phyloP scores from a whole-genome alignment of 768 basidiomycete species.

The Pulveroboletus frians region DNA sequence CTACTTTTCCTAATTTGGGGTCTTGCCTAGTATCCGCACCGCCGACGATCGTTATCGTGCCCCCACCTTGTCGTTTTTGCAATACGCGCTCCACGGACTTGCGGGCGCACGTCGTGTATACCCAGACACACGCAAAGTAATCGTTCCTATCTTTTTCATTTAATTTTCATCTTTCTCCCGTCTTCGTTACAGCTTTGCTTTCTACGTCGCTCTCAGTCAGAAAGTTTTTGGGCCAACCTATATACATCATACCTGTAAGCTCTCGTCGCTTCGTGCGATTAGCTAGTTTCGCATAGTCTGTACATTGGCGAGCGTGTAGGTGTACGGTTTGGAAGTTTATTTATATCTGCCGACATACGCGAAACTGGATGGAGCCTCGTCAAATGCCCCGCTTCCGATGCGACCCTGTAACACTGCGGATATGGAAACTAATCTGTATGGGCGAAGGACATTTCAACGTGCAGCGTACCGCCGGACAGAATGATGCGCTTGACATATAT shows the following conservation, averaged over 20 bases:
- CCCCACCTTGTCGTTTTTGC: too few relatives aligned
- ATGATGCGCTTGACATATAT: too few relatives aligned
- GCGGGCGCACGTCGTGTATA: constrained; percentile 2
- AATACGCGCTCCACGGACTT: background rate
- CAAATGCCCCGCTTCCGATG: background rate
- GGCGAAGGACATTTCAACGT: too few relatives aligned
- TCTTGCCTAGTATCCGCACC: background rate
- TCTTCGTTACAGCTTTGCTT: background rate
- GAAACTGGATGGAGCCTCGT: background rate
- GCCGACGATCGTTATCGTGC: background rate
- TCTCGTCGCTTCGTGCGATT: background rate
- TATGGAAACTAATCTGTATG: too few relatives aligned
- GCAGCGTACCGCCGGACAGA: too few relatives aligned
- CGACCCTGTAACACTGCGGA: too few relatives aligned
- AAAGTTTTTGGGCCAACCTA: background rate
- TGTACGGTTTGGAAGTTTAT: background rate
- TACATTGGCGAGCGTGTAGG: background rate
- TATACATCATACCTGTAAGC: constrained; percentile 3
- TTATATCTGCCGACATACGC: background rate
- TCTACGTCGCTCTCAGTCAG: background rate
- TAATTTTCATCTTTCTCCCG: background rate
- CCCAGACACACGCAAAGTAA: background rate
- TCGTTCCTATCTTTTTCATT: background rate
- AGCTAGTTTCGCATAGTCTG: background rate
- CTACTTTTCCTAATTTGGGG: constrained; percentile 13